These are phyloP conservation scores for Phaffia tasmanica DNA, from an alignment of 768 basidiomycete genomes.

Conservation along the genomic window DNA sequence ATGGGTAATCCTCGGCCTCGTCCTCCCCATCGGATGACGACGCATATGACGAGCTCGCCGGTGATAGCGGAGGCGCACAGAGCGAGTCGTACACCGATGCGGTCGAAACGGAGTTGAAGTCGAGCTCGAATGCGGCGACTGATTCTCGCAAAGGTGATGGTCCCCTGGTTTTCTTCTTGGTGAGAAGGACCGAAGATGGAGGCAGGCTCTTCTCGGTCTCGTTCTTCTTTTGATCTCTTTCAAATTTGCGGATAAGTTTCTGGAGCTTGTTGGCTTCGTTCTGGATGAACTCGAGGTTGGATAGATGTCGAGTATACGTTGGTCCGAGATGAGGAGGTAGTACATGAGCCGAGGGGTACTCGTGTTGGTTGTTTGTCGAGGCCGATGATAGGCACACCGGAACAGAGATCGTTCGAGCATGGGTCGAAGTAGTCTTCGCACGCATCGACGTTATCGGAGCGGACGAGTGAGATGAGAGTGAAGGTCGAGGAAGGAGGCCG, in stretches of 20 bases:
- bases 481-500: conserved; percentile 5
- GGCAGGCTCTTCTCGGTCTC: conserved; percentile 32
- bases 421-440: background rate
- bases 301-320: conserved; percentile 32
- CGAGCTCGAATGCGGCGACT: background rate
- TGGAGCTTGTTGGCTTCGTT: conserved; percentile 30
- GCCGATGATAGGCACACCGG: too few relatives aligned
- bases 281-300: conserved; percentile 30
- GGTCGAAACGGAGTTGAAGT: background rate
- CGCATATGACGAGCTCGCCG: background rate
- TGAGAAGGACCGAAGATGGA: conserved; percentile 1
- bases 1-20: background rate
- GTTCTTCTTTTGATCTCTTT: conserved; percentile 33
- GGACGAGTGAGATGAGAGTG: conserved; percentile 9
- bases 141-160: conserved; percentile 3
- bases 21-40: conserved; percentile 20
- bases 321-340: conserved; percentile 30
- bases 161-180: background rate
- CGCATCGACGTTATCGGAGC: background rate
- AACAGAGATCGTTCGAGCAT: too few relatives aligned
- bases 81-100: conserved; percentile 1
- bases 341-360: conserved; percentile 27
- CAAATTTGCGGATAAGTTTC: conserved; percentile 31
- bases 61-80: conserved; percentile 4
- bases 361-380: conserved; percentile 19